A percentile compares a stretch with the other conserved stretches of the same genome.
phyloP scores from a whole-genome alignment of 2,329 filamentous ascomycete genomes.

The Aureobasidium sp. region DNA sequence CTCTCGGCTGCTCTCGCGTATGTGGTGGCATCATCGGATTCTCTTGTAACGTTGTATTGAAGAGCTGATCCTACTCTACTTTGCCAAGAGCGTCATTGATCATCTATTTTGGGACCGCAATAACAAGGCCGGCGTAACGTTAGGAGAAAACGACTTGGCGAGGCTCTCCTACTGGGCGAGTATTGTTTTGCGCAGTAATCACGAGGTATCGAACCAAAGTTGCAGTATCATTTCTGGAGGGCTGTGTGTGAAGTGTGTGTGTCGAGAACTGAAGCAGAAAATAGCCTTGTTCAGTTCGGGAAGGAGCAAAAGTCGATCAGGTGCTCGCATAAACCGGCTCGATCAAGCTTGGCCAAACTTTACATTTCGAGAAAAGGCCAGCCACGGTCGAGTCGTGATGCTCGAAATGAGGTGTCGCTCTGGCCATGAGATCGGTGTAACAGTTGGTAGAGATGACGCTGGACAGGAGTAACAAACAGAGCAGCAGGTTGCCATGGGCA shows the following conservation, averaged over 20 bases:
- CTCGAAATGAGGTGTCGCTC: not conserved
- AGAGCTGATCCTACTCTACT: constrained; percentile 2
- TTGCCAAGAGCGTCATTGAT: not conserved
- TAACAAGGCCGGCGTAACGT: constrained; percentile 7
- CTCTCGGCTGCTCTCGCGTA: not conserved
- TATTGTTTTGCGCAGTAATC: not conserved
- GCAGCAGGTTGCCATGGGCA: not conserved
- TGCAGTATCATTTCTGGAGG: not conserved
- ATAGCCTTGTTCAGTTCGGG: not conserved
- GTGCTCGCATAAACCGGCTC: not conserved
- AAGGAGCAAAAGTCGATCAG: constrained; percentile 7
- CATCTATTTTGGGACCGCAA: constrained; percentile 7
- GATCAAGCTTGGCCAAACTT: not conserved
- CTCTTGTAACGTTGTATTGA: not conserved
- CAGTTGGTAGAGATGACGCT: not conserved
- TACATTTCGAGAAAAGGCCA: not conserved
- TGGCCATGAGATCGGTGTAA: not conserved
- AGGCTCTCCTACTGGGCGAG: not conserved
- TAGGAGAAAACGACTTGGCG: not conserved
- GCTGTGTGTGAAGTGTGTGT: not conserved
- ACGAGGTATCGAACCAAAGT: not conserved
- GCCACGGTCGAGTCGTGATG: not conserved
- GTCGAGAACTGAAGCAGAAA: not conserved
- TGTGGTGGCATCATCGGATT: not conserved
- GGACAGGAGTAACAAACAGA: not conserved